Base-by-base conservation (phyloP, 2,329 filamentous ascomycete genomes). In the Thermothelomyces thermophilus region DNA sequence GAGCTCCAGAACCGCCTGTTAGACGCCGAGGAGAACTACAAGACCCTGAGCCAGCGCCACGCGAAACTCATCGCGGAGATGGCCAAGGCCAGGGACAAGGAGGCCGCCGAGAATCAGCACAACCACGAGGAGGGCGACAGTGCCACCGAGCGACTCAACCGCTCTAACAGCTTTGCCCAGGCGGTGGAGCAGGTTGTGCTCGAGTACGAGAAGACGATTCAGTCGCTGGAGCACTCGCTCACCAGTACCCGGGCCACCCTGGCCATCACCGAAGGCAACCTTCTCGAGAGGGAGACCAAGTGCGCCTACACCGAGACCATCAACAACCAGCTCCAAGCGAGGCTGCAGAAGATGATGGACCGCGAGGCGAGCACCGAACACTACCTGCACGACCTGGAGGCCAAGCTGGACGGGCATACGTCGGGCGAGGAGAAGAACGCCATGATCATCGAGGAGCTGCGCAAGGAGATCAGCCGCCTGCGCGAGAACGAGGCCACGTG, bases 191-290 rank as follows among this genome's bases (percentile, higher is more conserved):
- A 95, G 63, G 89, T 98, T 19, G 89, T 98, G 3, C 73, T 97
- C 42, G 93, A 98, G 68, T 98, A 98, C 64, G 94, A 98, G 67
- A 97, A 95, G 75, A 98, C 94, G 0, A 98, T 98, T 43, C 90
- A 97, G 66, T 86, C 82, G 46, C 77, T 98, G 14, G 93, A 98
- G 67, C 83, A 90, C 44, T 96, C 90, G 1, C 79, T 98, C 13
- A 90, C 90, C 0, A 93, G 83, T 62, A 97, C 93, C 1, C 81
- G 93, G 50, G 77, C 86, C 30, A 89, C 87, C 0, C 74, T 98
- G 24, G 86, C 93, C 10, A 84, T 74, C 56, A 90, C 87, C 0
- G 94, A 98, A 66, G 93, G 90, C 48, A 85, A 74, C 50, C 74
- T 98, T 20, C 75, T 97, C 2, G 94, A 98, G 66, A 93, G 87